Base-by-base conservation (phyloP, 192 early-diverging fungal genomes). In the Coemansia sp. region DNA sequence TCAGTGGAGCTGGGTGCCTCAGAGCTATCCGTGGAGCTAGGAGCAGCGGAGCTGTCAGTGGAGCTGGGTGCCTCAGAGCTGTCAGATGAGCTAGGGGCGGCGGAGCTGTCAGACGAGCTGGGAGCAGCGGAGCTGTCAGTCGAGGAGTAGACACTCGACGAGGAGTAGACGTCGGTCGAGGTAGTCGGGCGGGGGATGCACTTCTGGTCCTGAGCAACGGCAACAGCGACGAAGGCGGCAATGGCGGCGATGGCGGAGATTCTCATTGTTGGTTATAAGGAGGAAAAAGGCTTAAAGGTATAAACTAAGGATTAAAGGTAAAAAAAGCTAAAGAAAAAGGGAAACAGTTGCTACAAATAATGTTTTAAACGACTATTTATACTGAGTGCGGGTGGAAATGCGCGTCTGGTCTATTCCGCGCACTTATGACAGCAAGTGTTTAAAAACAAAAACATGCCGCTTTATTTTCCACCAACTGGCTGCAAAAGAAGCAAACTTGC, bases 131-230 rank as follows among this genome's bases (percentile, higher is more conserved):
- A 59, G 40, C 39, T 52, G 34, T 37, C 34, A 37, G 34, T 37
- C 34, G 34, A 39, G 64, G 49, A 13, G 34, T 25, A 53, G 34
- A 34, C 49, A 8, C 30, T 24, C 13, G 47, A 27, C 22, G 22
- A 43, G 40, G 55, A 6, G 43, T 27, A 4, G 19, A 27, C 59
- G 8, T 55, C 38, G 19, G 45, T 23, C 45, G 45, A 47, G 47
- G 23, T 27, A 27, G 22, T 25, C 21, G 72, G 72, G n/a, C 72
- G 58, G 38, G 72, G 72, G 51, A 74, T 62, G 66, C 72, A 74
- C 62, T 74, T 74, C n/a, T 54, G 15, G 9, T 22, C 45, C 4
- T 49, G 19, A 39, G 62, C 69, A 8, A 53, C n/a, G 23, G 63
- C 59, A 42, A 58, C 72, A 43, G 62, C 62, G 22, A 59, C 66